Percentiles rank a stretch among this genome's conserved stretches.
Conservation (phyloP, 805 yeast genomes). For the Lipomyces kockii region DNA sequence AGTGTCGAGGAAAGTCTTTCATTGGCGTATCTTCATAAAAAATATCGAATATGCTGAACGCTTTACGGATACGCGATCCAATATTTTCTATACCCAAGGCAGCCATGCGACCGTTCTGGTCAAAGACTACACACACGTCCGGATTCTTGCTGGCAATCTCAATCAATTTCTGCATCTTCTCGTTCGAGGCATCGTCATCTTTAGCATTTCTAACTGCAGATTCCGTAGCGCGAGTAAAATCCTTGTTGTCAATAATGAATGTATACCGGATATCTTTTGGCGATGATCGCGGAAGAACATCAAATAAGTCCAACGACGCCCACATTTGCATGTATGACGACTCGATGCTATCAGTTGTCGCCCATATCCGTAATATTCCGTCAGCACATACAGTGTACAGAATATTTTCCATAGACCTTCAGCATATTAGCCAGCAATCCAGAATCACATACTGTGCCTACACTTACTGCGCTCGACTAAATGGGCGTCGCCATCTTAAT, state of each 20-base stretch:
- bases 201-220: constrained; percentile 37
- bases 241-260: constrained; percentile 36
- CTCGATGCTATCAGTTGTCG: constrained; percentile 39
- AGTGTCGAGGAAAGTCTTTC: constrained; percentile 27
- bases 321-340: constrained; percentile 51
- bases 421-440: background rate
- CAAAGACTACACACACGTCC: constrained; percentile 38
- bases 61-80: constrained; percentile 32
- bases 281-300: constrained; percentile 31
- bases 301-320: constrained; percentile 52
- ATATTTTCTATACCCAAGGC: constrained; percentile 38
- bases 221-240: constrained; percentile 39
- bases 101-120: constrained; percentile 37
- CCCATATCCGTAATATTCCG: constrained; percentile 67
- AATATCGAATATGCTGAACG: constrained; percentile 36
- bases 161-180: constrained; percentile 22
- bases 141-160: constrained; percentile 38
- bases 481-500: constrained; percentile 60
- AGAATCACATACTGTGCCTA: background rate
- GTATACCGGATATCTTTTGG: constrained; percentile 28
- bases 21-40: constrained; percentile 30
- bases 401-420: constrained; percentile 50
- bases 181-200: constrained; percentile 10
- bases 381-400: constrained; percentile 71
- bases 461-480: constrained; percentile 43